Base-by-base conservation (phyloP, 768 basidiomycete genomes). In the Mrakia hoshinonis region DNA sequence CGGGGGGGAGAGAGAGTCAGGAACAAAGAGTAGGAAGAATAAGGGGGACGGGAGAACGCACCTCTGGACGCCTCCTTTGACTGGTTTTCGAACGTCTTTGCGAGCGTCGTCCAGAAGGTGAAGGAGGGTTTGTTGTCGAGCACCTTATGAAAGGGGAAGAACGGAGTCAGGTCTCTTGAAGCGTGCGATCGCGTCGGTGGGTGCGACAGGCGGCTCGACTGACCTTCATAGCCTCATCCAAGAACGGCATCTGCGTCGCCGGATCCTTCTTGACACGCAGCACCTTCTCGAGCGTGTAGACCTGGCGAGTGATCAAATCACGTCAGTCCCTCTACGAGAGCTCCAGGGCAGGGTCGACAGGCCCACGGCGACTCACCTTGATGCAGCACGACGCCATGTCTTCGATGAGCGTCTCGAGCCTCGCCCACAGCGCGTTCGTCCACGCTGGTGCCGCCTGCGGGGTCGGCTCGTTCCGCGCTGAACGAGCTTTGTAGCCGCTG, bases 221-320 rank as follows among this genome's bases (percentile, higher is more conserved):
- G 22, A 91, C 92, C 82, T 92, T 90, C 89, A 97, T 89, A 0
- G 89, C 91, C 78, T 94, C 93, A 66, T 96, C 94, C 34, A 98
- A 80, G 80, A 98, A 98, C 3, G 89, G 81, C 0, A 84, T 81
- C 71, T 91, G 88, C 0, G 90, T 87, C 43, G 84, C 81, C 0
- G 88, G 82, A 77, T 98, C 94, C 78, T 85, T 89, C 82, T 97
- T 97, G 76, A 95, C 79, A 76, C 85, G 87, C 46, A 98, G 82
- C 2, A 98, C 95, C 77, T 92, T 96, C 80, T 98, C 95, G 6
- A 99, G 85, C 0, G 89, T 89, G 79, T 98, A 95, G 7, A 98
- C 91, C 92, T 93, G 74, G 48, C 22, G 58, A 20, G n/a, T n/a
- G 26, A 11, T 20, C 18, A 62, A 18, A 2, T 24, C 7, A 36